Conservation (phyloP, 257 asterid species). For the Nicotiana noctiflora region DNA sequence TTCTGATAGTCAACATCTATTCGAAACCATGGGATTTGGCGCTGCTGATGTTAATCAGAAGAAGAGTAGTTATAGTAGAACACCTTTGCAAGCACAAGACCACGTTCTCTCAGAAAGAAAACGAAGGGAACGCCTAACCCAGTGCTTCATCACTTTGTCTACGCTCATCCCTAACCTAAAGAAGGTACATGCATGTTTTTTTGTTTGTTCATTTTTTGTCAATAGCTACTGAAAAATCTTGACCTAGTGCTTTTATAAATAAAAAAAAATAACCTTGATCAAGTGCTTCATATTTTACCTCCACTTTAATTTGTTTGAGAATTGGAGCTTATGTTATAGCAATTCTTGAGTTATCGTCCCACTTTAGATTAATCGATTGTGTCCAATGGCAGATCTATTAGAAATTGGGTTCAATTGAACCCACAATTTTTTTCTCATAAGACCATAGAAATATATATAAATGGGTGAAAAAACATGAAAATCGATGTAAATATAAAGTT, state of each 20-base stretch:
- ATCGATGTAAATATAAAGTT: no score
- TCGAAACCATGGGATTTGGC: neutral
- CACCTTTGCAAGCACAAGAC: constrained; percentile 15
- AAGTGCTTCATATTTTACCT: neutral
- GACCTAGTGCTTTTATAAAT: neutral
- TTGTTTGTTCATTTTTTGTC: neutral
- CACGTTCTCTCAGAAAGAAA: constrained; percentile 27
- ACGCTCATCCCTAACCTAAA: constrained; percentile 25
- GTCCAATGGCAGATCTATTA: neutral
- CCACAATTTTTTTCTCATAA: no score
- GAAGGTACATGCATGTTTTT: constrained; percentile 3
- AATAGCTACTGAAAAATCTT: neutral
- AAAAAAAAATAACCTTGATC: neutral
- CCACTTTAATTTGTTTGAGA: neutral
- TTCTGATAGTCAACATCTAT: neutral
- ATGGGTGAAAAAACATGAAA: no score
- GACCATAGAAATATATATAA: no score
- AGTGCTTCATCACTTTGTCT: constrained; percentile 13
- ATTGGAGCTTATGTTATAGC: no score
- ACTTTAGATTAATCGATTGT: neutral
- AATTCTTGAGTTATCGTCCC: neutral
- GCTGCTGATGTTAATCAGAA: neutral
- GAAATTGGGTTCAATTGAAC: no score
- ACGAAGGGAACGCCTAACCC: constrained; percentile 20
- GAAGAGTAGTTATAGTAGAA: neutral